Conservation (phyloP, 768 basidiomycete species). For the Podaxis sp. region DNA sequence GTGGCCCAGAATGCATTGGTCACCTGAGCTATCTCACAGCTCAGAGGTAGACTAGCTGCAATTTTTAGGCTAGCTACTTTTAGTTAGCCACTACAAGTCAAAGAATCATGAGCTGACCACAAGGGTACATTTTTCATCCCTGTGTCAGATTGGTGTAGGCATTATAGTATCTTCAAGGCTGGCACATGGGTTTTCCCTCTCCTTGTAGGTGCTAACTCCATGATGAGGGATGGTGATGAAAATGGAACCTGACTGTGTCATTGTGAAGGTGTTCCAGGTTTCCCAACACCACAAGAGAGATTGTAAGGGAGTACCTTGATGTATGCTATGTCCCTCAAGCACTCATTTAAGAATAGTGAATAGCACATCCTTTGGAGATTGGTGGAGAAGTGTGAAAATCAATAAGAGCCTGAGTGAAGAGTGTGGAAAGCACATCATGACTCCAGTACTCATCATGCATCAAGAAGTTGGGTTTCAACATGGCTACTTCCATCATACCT, state of each 20-base stretch:
- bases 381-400: not conserved
- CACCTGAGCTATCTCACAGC: not conserved
- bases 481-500: not conserved
- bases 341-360: not conserved
- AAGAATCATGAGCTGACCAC: not conserved
- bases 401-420: not conserved
- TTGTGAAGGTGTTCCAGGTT: conserved; percentile 1
- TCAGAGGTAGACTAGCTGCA: conserved; percentile 5
- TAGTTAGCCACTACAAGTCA: not conserved
- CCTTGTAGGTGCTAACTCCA: too few relatives aligned
- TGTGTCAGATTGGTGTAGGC: not conserved
- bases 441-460: not conserved
- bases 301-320: not conserved
- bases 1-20: not conserved
- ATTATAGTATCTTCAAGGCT: conserved; percentile 8
- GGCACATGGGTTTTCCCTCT: not conserved
- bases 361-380: not conserved
- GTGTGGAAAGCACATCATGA: not conserved
- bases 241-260: conserved; percentile 7
- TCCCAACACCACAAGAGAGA: not conserved
- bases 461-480: not conserved
- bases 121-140: not conserved
- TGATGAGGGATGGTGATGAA: conserved; percentile 3
- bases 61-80: not conserved
- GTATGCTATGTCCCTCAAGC: conserved; percentile 2